These are phyloP conservation scores for Endotrypanum monterogeii DNA, from an alignment of 208 protist genomes.

Conservation along the genomic window DNA sequence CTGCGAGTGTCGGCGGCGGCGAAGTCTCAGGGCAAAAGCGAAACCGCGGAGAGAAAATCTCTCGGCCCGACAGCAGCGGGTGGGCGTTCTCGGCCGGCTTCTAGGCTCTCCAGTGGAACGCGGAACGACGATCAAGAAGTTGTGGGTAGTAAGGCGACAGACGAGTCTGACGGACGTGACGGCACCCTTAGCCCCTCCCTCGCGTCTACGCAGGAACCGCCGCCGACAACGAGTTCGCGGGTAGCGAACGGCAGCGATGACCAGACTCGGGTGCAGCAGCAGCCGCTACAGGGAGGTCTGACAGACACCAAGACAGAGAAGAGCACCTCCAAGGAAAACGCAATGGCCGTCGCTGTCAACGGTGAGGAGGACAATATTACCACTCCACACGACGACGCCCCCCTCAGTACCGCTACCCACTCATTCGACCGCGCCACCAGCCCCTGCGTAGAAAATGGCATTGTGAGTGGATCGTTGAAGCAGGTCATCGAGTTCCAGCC, in stretches of 20 bases:
- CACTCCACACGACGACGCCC: neutral
- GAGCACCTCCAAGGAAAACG: neutral
- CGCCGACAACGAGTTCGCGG: neutral
- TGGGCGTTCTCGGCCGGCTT: neutral
- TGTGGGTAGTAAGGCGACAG: neutral
- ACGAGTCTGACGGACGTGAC: constrained; percentile 13
- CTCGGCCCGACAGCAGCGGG: neutral
- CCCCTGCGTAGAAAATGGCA: constrained; percentile 39
- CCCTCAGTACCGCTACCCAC: constrained; percentile 2
- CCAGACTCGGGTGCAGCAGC: neutral
- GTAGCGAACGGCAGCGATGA: neutral
- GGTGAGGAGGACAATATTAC: neutral
- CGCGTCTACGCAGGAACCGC: constrained; percentile 24
- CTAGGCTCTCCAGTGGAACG: neutral
- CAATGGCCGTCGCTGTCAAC: neutral
- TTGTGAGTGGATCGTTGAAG: constrained; percentile 37
- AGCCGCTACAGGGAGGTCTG: neutral
- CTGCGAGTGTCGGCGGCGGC: constrained; percentile 22
- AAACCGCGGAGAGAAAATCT: constrained; percentile 4
- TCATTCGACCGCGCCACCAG: constrained; percentile 14
- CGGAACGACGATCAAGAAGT: neutral
- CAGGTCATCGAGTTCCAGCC: constrained; percentile 46
- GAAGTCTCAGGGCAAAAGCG: neutral
- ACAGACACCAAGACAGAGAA: neutral
- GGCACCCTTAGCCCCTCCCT: constrained; percentile 18